Base-by-base conservation (phyloP, 2,329 filamentous ascomycete genomes). In the Ophiostoma sp. region DNA sequence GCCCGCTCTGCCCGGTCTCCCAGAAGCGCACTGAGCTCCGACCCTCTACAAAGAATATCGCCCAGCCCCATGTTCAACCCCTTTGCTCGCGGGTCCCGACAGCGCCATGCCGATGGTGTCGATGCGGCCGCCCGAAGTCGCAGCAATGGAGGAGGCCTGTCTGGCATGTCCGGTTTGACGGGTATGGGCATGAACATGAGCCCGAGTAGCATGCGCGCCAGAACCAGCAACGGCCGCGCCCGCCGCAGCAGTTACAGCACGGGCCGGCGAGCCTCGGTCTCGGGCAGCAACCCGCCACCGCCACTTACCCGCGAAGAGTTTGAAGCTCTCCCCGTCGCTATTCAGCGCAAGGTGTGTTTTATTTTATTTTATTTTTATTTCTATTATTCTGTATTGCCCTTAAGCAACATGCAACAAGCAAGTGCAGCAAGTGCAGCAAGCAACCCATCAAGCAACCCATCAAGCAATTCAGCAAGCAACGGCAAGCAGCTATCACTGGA, bases 281-380 rank as follows among this genome's bases (percentile, higher is more conserved):
- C 74, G 2, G 74, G 73, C 2, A 31, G 52, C 1, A 71, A 65
- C 62, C 62, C 72, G 15, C 73, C 76, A 31, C 76, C 77, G 67
- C 75, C 77, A 62, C 74, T 81, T 72, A 80, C 82, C 1, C 78
- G 80, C 67, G 82, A 84, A 72, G 83, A 84, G 74, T 85, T 84
- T 74, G 82, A 84, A 73, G 79, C 81, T 54, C 77, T 85, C 70
- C 83, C 83, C 10, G 73, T 82, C 65, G 82, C 83, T n/a, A 81
- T 85, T 31, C 80, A 82, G 73, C 79, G 81, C 76, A 85, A 85
- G 81, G 83, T 85, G 77, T 41, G 71, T 27, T 31, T 44, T 60
- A 20, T 23, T 62, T 27, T 68, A 39, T 36, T 5, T 17, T 64
- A 39, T 48, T 65, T 44, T 31, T n/a, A 23, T 35, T 36, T 48